phyloP scores from a whole-genome alignment of 2,329 filamentous ascomycete species.

The Zymoseptoria ardabiliae region DNA sequence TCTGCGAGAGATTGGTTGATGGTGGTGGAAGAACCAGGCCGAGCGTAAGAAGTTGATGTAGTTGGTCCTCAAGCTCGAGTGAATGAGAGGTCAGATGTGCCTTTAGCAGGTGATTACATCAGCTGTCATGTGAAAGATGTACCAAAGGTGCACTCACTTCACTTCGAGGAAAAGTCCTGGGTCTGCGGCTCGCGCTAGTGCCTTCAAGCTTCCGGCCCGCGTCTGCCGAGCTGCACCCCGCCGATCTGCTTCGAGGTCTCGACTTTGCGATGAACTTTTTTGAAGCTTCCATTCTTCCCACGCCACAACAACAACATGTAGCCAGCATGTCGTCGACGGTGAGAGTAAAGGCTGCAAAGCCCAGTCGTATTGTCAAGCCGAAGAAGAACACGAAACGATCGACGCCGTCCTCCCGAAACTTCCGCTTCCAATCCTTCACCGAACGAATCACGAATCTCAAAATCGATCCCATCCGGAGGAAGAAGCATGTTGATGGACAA shows the following conservation, averaged over 20 bases:
- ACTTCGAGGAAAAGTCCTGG: background rate
- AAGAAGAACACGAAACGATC: conserved; percentile 51
- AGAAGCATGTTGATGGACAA: conserved; percentile 53
- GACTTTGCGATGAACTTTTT: conserved; percentile 3
- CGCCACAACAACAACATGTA: conserved; percentile 15
- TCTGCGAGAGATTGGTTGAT: background rate
- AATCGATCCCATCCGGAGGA: conserved; percentile 85
- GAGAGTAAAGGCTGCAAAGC: conserved; percentile 29
- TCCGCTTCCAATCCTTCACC: conserved; percentile 87
- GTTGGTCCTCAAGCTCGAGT: too few species aligned
- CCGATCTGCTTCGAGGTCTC: conserved; percentile 4
- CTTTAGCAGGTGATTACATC: background rate
- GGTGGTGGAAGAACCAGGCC: background rate
- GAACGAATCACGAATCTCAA: conserved; percentile 85
- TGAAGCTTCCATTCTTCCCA: background rate
- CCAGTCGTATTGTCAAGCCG: conserved; percentile 47
- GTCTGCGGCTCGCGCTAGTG: background rate
- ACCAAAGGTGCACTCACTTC: background rate
- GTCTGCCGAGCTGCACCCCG: conserved; percentile 1
- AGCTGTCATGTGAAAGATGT: conserved; percentile 1
- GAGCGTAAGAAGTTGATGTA: background rate
- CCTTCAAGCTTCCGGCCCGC: conserved; percentile 2
- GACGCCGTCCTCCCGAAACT: conserved; percentile 71
- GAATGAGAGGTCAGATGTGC: background rate
- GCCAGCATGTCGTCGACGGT: conserved; percentile 39